phyloP scores from a whole-genome alignment of 768 basidiomycete species.

The Hygrocybe coccinea region DNA sequence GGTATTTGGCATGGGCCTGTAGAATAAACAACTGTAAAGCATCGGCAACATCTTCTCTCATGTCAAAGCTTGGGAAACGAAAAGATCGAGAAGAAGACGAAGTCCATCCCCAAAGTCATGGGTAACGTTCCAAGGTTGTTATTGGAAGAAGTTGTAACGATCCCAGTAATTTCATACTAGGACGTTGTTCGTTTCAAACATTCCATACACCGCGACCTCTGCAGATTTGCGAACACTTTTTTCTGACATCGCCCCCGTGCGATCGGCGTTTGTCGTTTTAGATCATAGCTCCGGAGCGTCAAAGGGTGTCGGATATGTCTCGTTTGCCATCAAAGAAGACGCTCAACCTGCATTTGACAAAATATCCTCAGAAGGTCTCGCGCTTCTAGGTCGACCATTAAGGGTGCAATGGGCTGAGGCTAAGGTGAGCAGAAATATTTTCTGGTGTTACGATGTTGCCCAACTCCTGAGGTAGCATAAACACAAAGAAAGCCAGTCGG shows the following conservation, averaged over 20 bases:
- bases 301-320: constrained; percentile 95
- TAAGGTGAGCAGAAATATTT: constrained; percentile 47
- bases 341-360: constrained; percentile 69
- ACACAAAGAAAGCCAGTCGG: constrained; percentile 23
- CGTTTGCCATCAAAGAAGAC: constrained; percentile 86
- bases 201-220: constrained; percentile 87
- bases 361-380: constrained; percentile 59
- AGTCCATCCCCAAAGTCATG: constrained; percentile 22
- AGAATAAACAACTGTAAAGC: background rate
- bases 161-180: constrained; percentile 29
- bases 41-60: background rate
- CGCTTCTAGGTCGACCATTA: constrained; percentile 61
- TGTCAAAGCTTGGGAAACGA: constrained; percentile 38
- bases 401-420: constrained; percentile 76
- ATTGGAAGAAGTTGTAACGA: constrained; percentile 3
- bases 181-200: constrained; percentile 89
- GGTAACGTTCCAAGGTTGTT: constrained; percentile 24
- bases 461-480: background rate
- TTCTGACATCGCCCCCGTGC: constrained; percentile 92
- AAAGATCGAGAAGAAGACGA: constrained; percentile 38
- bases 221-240: constrained; percentile 88
- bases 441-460: background rate
- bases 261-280: constrained; percentile 88
- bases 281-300: constrained; percentile 70
- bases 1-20: background rate